Conservation (phyloP, 2,329 filamentous ascomycete genomes). For the Tolypocladium pustulatum region DNA sequence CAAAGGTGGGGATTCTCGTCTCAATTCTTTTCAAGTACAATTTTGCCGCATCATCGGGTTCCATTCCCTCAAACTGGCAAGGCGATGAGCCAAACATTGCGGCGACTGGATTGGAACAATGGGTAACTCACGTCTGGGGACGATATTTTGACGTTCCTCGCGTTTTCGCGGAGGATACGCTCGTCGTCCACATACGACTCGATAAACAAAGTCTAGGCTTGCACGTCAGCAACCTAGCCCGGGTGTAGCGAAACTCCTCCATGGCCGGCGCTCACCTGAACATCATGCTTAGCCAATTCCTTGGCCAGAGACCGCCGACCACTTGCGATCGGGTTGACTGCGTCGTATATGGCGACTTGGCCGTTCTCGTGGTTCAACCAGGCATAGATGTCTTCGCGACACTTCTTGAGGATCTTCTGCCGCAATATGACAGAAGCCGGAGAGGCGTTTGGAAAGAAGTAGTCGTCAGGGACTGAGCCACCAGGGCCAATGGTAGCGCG, state of each 20-base stretch:
- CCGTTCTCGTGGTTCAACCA: conserved; percentile 97
- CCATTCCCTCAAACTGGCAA: conserved; percentile 77
- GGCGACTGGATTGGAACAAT: neutral
- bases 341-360: conserved; percentile 96
- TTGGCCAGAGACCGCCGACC: conserved; percentile 80
- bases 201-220: conserved; percentile 74
- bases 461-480: conserved; percentile 84
- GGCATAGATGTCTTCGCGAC: conserved; percentile 90
- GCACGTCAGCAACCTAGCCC: neutral
- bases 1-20: conserved; percentile 87
- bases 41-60: conserved; percentile 80
- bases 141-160: conserved; percentile 93
- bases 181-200: conserved; percentile 94
- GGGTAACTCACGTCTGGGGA: conserved; percentile 68
- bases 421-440: conserved; percentile 85
- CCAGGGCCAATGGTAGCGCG: conserved; percentile 79
- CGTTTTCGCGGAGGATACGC: conserved; percentile 89
- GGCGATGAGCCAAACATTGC: neutral
- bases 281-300: conserved; percentile 95
- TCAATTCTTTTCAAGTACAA: conserved; percentile 86
- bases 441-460: conserved; percentile 93
- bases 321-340: conserved; percentile 81
- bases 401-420: conserved; percentile 96
- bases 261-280: conserved; percentile 55
- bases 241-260: neutral